Evolutionary conservation across 2,329 filamentous ascomycete genomes (phyloP), one percentile per base, ranked within the genome.

Genomic region (Calcarisporium arbuscula): DNA sequence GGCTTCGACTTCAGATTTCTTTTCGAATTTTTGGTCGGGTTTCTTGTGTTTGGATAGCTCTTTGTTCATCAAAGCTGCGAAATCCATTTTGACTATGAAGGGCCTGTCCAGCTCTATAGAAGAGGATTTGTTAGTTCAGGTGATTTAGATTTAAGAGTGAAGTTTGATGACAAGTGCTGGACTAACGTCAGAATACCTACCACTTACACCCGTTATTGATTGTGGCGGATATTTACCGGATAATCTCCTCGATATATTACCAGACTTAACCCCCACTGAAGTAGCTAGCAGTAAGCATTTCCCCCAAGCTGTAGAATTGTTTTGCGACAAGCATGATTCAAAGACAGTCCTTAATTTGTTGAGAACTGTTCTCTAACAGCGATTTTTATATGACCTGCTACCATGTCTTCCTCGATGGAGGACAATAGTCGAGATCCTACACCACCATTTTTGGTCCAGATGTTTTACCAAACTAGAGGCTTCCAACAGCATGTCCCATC

Each of bases 11-110:
- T 98, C 90, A 46, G 83, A 80, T 46, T 88, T 86, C 49, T 86
- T 88, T 43, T 86, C 64, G 58, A 87, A 96, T 61, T 94, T 95
- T 51, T 82, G 81, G 25, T 60, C 51, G 27, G 61, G 47, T 35
- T 72, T 63, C 59, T 86, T 86, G 47, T 81, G 72, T 60, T 92
- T 94, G 51, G 85, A 78, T 52, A 98, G 92, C 62, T 95, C 88
- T 55, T 87, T 84, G 52, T 85, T 80, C 86, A 98, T 94, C 30
- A 98, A 68, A 22, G 87, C 77, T 41, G 88, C 88, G 67, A 98
- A 98, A 62, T 98, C 89, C 92, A 98, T 98, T 47, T 42, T 69
- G 54, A 42, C 18, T 23, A 7, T 22, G n/a, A n/a, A n/a, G n/a
- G n/a, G n/a, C n/a, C 12, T 16, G 10, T 8, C 9, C 18, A 5